phyloP scores from a whole-genome alignment of 768 basidiomycete genomes.

The Auricularia cornea region DNA sequence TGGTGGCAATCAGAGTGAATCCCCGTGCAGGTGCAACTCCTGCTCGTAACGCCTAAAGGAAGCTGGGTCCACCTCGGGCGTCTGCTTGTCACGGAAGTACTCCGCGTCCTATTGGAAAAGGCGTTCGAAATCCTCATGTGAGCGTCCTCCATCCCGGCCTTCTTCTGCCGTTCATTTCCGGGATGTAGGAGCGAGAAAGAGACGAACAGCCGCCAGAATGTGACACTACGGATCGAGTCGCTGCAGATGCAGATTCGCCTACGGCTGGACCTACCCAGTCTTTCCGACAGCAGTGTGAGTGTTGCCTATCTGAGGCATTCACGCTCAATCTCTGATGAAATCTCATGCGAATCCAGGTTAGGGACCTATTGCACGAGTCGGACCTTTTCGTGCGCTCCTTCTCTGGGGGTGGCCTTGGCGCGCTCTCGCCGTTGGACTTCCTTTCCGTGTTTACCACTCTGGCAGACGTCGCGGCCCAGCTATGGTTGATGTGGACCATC shows the following conservation, averaged over 20 bases:
- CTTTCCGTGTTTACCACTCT: conserved; percentile 62
- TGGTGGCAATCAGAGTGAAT: background rate
- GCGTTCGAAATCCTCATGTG: conserved; percentile 67
- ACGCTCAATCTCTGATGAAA: too few species aligned
- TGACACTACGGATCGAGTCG: conserved; percentile 67
- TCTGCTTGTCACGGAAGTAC: conserved; percentile 53
- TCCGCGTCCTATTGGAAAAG: conserved; percentile 55
- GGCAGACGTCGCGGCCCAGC: conserved; percentile 64
- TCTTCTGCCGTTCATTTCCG: conserved; percentile 8
- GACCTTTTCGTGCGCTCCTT: conserved; percentile 81
- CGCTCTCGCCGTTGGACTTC: conserved; percentile 73
- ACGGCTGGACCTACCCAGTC: conserved; percentile 68
- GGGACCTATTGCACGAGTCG: conserved; percentile 78
- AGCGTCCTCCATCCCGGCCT: conserved; percentile 19
- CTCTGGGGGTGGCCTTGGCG: conserved; percentile 59
- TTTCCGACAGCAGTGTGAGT: conserved; percentile 48
- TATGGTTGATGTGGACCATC: conserved; percentile 59
- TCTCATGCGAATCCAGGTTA: conserved; percentile 26
- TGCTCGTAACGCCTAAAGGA: conserved; percentile 64
- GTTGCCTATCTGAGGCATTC: too few species aligned
- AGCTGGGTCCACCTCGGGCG: conserved; percentile 56
- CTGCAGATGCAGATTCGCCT: conserved; percentile 72
- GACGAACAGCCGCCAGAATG: conserved; percentile 61
- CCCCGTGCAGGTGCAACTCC: conserved; percentile 48
- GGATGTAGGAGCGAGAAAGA: conserved; percentile 56